phyloP scores from a whole-genome alignment of 2,329 filamentous ascomycete genomes.

The Ophiostoma himal-ulmi region DNA sequence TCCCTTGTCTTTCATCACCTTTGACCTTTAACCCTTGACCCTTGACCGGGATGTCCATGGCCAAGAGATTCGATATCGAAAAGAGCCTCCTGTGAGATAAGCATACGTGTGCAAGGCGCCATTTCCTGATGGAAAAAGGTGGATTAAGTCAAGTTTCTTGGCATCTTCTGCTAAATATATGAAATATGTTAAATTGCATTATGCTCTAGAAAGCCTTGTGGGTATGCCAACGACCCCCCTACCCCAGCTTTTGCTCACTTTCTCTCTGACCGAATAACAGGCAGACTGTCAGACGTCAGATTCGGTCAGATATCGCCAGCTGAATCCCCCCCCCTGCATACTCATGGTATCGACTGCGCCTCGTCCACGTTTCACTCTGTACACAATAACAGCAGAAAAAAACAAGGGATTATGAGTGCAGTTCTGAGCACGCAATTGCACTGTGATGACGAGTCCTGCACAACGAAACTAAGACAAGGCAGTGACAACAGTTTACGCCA shows the following conservation, averaged over 20 bases:
- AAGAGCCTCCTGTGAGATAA: not conserved
- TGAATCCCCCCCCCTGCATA: not conserved
- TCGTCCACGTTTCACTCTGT: not conserved
- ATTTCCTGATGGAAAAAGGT: not conserved
- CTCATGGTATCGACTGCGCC: not conserved
- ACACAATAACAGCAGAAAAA: not conserved
- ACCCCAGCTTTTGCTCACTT: not conserved
- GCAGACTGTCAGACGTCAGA: not conserved
- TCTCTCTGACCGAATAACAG: not conserved
- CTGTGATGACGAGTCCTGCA: not conserved
- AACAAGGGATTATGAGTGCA: not conserved
- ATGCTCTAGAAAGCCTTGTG: not conserved
- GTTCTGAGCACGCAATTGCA: conserved; percentile 2
- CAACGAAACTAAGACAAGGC: not conserved
- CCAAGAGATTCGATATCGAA: not conserved
- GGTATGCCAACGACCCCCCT: not conserved
- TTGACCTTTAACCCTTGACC: not conserved
- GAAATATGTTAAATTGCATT: not conserved
- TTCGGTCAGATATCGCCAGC: conserved; percentile 3
- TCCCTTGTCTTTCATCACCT: not conserved
- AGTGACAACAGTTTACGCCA: not conserved
- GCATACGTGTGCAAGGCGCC: not conserved
- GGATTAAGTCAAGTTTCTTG: not conserved
- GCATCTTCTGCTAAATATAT: not conserved
- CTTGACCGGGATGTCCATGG: not conserved